These are phyloP conservation scores for Pyrus bretschneideri DNA, from an alignment of 306 rosid genomes.

Conservation along the genomic window DNA sequence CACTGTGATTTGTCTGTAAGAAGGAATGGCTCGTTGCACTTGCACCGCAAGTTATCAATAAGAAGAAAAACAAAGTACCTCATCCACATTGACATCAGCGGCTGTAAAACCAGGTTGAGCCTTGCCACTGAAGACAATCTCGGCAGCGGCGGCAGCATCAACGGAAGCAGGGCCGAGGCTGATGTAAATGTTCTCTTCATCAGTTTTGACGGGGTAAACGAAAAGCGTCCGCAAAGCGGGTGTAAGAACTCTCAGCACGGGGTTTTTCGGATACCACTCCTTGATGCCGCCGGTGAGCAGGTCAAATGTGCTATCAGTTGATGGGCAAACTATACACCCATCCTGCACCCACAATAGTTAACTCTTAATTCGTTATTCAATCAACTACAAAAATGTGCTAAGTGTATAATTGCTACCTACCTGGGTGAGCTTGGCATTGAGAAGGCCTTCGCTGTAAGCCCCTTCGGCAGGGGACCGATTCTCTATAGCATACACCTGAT, in stretches of 20 bases:
- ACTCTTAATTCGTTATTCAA: too few species aligned
- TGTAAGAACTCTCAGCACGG: conserved; percentile 74
- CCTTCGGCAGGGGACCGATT: conserved; percentile 97
- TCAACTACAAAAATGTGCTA: too few species aligned
- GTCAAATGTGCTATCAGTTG: conserved; percentile 97
- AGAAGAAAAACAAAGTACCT: conserved; percentile 33
- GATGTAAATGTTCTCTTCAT: conserved; percentile 72
- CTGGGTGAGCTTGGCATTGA: conserved; percentile 93
- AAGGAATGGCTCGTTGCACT: too few species aligned
- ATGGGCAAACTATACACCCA: conserved; percentile 86
- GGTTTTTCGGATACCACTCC: conserved; percentile 97
- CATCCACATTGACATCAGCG: conserved; percentile 75
- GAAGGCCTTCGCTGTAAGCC: conserved; percentile 79
- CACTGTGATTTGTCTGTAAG: too few species aligned
- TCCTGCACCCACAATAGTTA: conserved; percentile 36
- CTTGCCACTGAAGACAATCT: conserved; percentile 81
- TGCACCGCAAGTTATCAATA: background rate
- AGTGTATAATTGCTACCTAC: conserved; percentile 5
- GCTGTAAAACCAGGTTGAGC: conserved; percentile 92
- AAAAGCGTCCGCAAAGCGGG: conserved; percentile 74
- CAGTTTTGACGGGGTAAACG: conserved; percentile 65
- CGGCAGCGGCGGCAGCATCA: conserved; percentile 33
- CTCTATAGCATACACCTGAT: conserved; percentile 71
- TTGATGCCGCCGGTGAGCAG: conserved; percentile 57
- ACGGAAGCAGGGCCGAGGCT: conserved; percentile 26